phyloP scores from a whole-genome alignment of 1,284 basidiomycete species.

The Cryptococcus sp. region DNA sequence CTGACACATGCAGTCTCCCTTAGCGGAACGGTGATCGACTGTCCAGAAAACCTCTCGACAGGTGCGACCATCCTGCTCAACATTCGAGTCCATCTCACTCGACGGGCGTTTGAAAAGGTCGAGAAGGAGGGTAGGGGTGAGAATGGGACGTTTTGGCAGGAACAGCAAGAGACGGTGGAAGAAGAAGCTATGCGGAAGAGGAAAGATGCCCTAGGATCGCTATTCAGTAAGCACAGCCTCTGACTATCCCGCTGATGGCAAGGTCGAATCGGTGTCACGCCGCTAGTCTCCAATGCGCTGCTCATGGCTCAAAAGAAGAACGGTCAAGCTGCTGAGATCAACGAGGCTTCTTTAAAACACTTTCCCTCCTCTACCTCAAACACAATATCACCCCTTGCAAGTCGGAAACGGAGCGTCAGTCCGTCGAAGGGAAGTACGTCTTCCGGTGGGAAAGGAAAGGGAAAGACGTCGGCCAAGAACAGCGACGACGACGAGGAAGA shows the following conservation, averaged over 20 bases:
- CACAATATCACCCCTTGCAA: not conserved
- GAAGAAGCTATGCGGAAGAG: constrained; percentile 44
- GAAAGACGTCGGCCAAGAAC: constrained; percentile 25
- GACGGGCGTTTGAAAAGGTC: constrained; percentile 36
- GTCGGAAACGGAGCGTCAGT: constrained; percentile 18
- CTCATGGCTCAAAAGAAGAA: constrained; percentile 42
- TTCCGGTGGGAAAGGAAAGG: constrained; percentile 25
- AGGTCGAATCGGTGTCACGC: constrained; percentile 45
- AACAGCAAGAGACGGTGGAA: constrained; percentile 43
- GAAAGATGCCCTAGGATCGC: constrained; percentile 39
- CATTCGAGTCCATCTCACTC: constrained; percentile 41
- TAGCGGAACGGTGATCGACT: constrained; percentile 42
- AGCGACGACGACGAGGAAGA: constrained; percentile 54
- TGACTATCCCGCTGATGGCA: not conserved
- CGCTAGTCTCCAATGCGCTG: constrained; percentile 39
- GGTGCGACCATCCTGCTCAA: constrained; percentile 44
- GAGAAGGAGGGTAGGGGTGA: constrained; percentile 29
- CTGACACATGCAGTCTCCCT: constrained; percentile 31
- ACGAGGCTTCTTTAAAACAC: constrained; percentile 32
- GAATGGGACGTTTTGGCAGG: constrained; percentile 41
- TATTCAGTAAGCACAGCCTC: constrained; percentile 31
- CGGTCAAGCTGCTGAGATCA: constrained; percentile 28
- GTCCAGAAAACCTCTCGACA: constrained; percentile 35
- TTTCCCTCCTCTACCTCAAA: constrained; percentile 16
- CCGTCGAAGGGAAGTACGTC: constrained; percentile 22